Evolutionary conservation across 176 grass and related monocot species (phyloP).

Genomic region (Juncus effusus): DNA sequence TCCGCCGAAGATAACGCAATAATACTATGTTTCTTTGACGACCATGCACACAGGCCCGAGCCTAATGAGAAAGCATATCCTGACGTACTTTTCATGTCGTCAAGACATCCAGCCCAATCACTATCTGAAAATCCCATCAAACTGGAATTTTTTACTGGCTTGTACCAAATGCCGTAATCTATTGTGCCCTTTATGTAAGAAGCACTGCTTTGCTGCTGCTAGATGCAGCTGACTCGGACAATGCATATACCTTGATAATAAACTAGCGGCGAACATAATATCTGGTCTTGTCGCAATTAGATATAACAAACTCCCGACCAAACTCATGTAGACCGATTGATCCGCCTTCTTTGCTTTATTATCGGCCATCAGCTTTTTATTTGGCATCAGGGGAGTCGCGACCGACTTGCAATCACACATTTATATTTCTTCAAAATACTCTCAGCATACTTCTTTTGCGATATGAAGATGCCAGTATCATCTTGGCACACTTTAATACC

Average conservation of each 20-base stretch:
- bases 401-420: constrained; percentile 4
- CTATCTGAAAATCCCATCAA: constrained; percentile 20
- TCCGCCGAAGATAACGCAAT: neutral
- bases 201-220: constrained; percentile 4
- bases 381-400: neutral
- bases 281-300: constrained; percentile 6
- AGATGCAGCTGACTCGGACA: neutral
- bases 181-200: neutral
- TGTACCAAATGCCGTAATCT: constrained; percentile 12
- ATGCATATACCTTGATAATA: constrained; percentile 20
- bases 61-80: constrained; percentile 6
- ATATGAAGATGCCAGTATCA: neutral
- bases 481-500: neutral
- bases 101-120: constrained; percentile 18
- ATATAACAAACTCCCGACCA: constrained; percentile 14
- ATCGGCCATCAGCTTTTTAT: neutral
- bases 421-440: neutral
- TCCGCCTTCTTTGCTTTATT: neutral
- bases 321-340: neutral
- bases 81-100: constrained; percentile 11
- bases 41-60: neutral
- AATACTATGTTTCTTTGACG: neutral
- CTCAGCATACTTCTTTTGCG: neutral
- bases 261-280: neutral
- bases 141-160: neutral